Percentiles rank a stretch among this genome's conserved stretches.
Evolutionary conservation across 2,329 filamentous ascomycete species (phyloP).

Genomic region (Parastagonospora nodorum): DNA sequence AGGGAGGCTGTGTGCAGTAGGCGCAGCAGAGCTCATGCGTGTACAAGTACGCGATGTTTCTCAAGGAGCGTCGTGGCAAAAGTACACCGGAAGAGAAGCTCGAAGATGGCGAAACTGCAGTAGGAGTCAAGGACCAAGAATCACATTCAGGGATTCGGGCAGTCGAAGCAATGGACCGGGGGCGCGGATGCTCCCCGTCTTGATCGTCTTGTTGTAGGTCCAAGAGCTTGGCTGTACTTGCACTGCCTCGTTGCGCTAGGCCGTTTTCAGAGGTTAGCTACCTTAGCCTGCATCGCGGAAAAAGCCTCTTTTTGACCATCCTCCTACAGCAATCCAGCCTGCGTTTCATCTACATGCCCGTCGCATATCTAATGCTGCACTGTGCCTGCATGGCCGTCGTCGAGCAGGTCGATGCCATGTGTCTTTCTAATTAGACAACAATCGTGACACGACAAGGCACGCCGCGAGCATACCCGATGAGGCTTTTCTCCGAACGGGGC

Average conservation of each 20-base stretch:
- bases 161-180: background rate
- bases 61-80: background rate
- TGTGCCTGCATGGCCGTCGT: background rate
- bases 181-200: background rate
- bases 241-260: no score
- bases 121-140: no score
- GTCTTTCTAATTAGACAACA: background rate
- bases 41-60: background rate
- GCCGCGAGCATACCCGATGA: conserved; percentile 9
- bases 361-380: conserved; percentile 1
- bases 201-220: background rate
- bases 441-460: conserved; percentile 5
- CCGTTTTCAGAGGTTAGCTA: background rate
- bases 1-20: conserved; percentile 3
- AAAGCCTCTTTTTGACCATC: background rate
- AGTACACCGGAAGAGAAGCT: background rate
- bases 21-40: conserved; percentile 4
- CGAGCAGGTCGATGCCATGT: conserved; percentile 5
- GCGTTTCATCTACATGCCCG: background rate
- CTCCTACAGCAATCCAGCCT: background rate
- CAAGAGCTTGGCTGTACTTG: no score
- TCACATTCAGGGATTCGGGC: background rate
- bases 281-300: background rate
- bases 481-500: conserved; percentile 10
- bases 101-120: background rate